Evolutionary conservation across 176 grass and related monocot species (phyloP).

Genomic region (Zea mays): DNA sequence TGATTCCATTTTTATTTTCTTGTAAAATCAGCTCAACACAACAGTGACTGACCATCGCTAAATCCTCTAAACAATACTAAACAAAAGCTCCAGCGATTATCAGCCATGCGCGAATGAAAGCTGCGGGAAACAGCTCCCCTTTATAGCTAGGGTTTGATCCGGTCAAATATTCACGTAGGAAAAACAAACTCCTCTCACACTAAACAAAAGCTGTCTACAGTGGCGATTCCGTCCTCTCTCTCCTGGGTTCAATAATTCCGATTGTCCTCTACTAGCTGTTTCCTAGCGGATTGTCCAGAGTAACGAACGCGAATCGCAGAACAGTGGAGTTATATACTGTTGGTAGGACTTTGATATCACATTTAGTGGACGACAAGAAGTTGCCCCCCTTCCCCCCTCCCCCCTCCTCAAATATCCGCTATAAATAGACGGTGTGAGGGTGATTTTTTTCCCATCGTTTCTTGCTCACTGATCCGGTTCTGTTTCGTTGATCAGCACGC

Average conservation of each 20-base stretch:
- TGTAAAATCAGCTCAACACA: neutral
- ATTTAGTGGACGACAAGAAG: conserved; percentile 55
- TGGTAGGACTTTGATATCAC: conserved; percentile 45
- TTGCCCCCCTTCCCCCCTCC: neutral
- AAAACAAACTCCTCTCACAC: too few species aligned
- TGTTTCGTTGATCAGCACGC: conserved; percentile 20
- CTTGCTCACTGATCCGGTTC: conserved; percentile 22
- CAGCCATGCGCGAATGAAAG: conserved; percentile 6
- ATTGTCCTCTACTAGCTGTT: conserved; percentile 46
- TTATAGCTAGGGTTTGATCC: conserved; percentile 8
- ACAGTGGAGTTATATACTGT: conserved; percentile 40
- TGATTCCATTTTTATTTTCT: conserved; percentile 6
- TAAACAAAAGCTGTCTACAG: too few species aligned
- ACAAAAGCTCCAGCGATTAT: conserved; percentile 21
- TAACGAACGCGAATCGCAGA: conserved; percentile 31
- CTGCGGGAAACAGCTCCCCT: neutral
- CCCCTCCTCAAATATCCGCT: neutral
- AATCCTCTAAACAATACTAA: neutral
- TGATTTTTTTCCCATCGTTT: conserved; percentile 20
- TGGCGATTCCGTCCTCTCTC: too few species aligned
- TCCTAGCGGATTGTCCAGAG: conserved; percentile 46
- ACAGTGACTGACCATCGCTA: neutral
- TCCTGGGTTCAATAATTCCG: conserved; percentile 15
- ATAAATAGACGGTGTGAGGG: conserved; percentile 29
- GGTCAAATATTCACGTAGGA: too few species aligned